Evolutionary conservation across 2,329 filamentous ascomycete genomes (phyloP), one percentile per base, ranked within the genome.

Genomic region (Fusarium succisae): DNA sequence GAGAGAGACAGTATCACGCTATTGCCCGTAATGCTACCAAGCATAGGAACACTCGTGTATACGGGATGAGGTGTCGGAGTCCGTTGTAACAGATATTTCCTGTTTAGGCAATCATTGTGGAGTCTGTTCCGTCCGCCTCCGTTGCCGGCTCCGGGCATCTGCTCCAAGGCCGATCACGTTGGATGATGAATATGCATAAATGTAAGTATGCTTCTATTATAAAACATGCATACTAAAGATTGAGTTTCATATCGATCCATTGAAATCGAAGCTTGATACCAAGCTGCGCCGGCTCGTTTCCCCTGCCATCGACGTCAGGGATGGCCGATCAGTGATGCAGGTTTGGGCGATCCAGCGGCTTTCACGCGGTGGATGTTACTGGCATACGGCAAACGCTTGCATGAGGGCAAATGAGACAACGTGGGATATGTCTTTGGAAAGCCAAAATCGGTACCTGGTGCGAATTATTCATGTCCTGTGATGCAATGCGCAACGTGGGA

Each of bases 401-500:
- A 58, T 54, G 39, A 51, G 45, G 47, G 26, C 26, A 58, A 47
- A 48, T 26, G 8, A 30, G 20, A 37, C 9, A 26, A 20, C 24
- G 41, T 28, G 32, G 15, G 13, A 32, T 38, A 37, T 51, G 32
- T 22, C 15, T 59, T 70, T 41, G 28, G 22, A 20, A 68, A 67
- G 35, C 45, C 28, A 48, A n/a, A 17, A 26, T 35, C 24, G 38
- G 26, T 48, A 55, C 35, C 39, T 55, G 30, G 24, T 43, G 61
- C 54, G n/a, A 51, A 50, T 30, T 35, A 22, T 20, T 30, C 20
- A 41, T 43, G 53, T 59, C 68, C 57, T 63, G 67, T 77, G 74
- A 77, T 73, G 64, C 63, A 76, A 66, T 75, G 68, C 67, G 55
- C 57, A 56, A 75, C 64, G 65, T 60, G 60, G 53, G 47, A 66